Conservation (phyloP, 2,329 filamentous ascomycete species). For the Aspergillus persii region DNA sequence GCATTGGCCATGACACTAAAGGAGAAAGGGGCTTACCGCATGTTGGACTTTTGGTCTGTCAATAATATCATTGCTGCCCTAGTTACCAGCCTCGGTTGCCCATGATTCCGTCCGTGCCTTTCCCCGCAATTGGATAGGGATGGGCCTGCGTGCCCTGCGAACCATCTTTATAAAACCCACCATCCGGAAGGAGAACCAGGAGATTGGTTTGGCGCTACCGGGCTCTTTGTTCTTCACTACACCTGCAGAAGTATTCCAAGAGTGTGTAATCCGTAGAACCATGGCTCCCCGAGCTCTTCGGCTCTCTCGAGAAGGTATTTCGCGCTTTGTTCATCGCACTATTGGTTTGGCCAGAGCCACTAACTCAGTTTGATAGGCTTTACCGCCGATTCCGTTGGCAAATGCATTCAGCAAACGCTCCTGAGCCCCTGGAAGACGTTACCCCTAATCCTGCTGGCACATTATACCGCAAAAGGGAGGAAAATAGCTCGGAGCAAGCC, state of each 20-base stretch:
- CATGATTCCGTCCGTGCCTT: constrained; percentile 4
- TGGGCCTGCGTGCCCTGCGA: neutral
- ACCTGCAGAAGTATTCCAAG: neutral
- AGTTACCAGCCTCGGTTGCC: constrained; percentile 21
- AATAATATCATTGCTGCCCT: neutral
- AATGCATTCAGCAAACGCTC: constrained; percentile 58
- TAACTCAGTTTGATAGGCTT: constrained; percentile 43
- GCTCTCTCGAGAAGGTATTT: constrained; percentile 34
- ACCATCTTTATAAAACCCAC: neutral
- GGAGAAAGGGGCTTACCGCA: neutral
- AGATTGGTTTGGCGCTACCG: neutral
- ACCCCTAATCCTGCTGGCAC: constrained; percentile 61
- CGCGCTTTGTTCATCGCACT: neutral
- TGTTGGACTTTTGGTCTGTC: neutral
- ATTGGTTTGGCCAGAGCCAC: neutral
- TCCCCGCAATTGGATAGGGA: constrained; percentile 20
- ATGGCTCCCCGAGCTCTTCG: constrained; percentile 16
- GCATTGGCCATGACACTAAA: neutral
- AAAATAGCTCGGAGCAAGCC: constrained; percentile 55
- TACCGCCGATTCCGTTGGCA: constrained; percentile 59
- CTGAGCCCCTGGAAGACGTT: constrained; percentile 65
- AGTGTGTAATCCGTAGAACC: neutral
- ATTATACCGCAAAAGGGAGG: constrained; percentile 62
- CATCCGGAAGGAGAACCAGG: neutral
- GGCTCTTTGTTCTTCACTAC: neutral